Conservation (phyloP, 352 stramenopile species). For the Globisporangium cylindrosporum region DNA sequence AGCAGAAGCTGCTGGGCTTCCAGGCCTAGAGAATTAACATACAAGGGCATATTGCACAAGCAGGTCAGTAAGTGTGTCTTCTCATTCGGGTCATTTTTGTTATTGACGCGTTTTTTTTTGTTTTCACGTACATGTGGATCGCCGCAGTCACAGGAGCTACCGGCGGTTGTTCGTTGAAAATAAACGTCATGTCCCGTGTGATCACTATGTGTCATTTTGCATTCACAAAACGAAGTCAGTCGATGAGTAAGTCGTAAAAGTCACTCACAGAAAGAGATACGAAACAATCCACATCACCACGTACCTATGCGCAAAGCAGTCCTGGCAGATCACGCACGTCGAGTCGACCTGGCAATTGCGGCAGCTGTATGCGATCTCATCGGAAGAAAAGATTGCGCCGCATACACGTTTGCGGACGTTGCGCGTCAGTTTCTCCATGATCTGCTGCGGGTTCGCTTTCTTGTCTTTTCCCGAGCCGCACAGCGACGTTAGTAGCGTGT, state of each 20-base stretch:
- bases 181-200: constrained; percentile 83
- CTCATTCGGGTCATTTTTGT: neutral
- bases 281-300: neutral
- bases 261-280: neutral
- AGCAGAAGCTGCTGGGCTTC: constrained; percentile 78
- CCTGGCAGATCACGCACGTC: constrained; percentile 84
- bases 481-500: constrained; percentile 50
- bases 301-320: constrained; percentile 82
- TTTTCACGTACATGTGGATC: constrained; percentile 59
- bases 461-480: constrained; percentile 58
- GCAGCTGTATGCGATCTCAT: constrained; percentile 88
- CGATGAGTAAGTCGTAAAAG: neutral
- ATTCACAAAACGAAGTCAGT: constrained; percentile 2
- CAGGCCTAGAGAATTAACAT: constrained; percentile 44
- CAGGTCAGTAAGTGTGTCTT: neutral
- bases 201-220: constrained; percentile 28
- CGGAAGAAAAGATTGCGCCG: constrained; percentile 78
- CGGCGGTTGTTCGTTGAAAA: constrained; percentile 83
- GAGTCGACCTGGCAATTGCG: constrained; percentile 85
- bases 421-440: constrained; percentile 60
- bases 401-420: constrained; percentile 73
- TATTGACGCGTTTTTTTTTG: neutral
- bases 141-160: constrained; percentile 84
- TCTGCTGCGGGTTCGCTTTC: constrained; percentile 35
- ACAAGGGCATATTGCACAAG: neutral